Evolutionary conservation across 139 green algal species (phyloP), one percentile per base, ranked within the genome.

Genomic region (Desmodesmus armatus): DNA sequence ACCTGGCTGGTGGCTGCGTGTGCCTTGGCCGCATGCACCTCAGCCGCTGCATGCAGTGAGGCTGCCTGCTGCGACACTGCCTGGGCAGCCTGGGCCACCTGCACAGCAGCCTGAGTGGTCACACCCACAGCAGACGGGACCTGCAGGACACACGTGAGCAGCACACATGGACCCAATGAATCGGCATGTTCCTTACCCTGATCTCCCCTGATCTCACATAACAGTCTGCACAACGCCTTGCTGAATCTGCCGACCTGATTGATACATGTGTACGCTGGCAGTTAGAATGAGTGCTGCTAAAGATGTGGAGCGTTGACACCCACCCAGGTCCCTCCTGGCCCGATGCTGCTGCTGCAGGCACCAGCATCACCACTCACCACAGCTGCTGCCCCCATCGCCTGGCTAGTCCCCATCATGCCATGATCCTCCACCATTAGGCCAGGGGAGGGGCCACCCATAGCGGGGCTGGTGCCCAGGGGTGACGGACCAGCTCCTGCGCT

Each of bases 1-100:
- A 87, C 89, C 85, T 91, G 82, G 40, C 77, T 80, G 47, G 63
- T 85, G 5, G 84, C 84, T 4, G 47, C 84, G 17, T 84, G 75
- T 13, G 84, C 75, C 55, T 67, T 74, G 40, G 76, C 55, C 19
- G 84, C 84, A 65, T 80, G 66, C 27, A 80, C 66, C 55, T 85
- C 44, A 17, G 70, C 66, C 1, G 90, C 84, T 23, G 89, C 66
- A 31, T 90, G 87, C 79, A 91, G 79, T 25, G 77, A 84, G 47
- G 89, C 71, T n/a, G 71, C 71, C 55, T 82, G 71, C 82, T 87
- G 82, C 55, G 77, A 55, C 55, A 66, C 80, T 15, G 40, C 67
- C 49, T 80, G 67, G 21, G 80, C 80, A 40, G 80, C 80, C 21
- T 86, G 80, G 7, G 80, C 67, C 0, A 78, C 80, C 39, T 84